Conservation (phyloP, 75 land plant genomes). For the Picea glauca region DNA sequence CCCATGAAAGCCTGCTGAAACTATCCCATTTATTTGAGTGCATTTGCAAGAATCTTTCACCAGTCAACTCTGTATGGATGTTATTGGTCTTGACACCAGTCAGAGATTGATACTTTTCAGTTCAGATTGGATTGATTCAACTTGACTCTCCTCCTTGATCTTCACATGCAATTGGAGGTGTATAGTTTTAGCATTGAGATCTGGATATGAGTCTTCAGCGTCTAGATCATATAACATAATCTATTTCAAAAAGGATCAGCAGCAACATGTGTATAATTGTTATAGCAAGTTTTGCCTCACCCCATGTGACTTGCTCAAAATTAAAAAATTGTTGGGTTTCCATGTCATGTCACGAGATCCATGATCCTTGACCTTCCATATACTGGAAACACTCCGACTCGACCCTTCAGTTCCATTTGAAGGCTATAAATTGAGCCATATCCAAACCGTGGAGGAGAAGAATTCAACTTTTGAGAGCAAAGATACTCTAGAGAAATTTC, state of each 20-base stretch:
- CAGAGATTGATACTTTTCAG: neutral
- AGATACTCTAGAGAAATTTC: no score
- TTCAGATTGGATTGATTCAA: neutral
- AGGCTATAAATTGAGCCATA: no score
- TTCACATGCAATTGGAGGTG: neutral
- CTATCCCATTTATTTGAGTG: neutral
- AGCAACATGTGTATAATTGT: neutral
- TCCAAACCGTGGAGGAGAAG: no score
- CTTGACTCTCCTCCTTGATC: neutral
- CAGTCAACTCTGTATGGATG: neutral
- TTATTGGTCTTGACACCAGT: slow-evolving; percentile 1
- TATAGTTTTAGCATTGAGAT: neutral
- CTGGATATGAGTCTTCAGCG: neutral
- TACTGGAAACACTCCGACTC: no score
- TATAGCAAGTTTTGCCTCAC: no score
- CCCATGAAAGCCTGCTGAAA: neutral
- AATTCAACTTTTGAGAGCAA: no score
- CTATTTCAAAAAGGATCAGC: neutral
- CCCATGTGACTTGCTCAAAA: no score
- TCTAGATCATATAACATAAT: neutral
- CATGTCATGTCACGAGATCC: no score
- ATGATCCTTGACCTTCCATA: no score
- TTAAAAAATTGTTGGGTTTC: no score
- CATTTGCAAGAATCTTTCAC: neutral
- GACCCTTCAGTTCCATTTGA: no score